Evolutionary conservation across 331 rosid genomes (phyloP).

Genomic region (Saraca asoca): DNA sequence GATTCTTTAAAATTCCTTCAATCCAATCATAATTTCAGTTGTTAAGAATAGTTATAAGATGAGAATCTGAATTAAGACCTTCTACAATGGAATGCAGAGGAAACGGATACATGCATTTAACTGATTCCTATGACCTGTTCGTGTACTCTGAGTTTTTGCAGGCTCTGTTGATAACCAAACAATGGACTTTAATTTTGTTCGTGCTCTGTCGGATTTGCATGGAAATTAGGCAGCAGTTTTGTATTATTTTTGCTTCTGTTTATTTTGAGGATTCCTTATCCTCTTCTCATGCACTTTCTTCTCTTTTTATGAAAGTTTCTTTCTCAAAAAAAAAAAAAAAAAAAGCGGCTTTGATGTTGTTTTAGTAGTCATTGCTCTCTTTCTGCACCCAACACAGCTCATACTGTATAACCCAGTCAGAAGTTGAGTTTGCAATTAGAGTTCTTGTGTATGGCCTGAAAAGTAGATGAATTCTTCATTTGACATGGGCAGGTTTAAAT

Average conservation of each 20-base stretch:
- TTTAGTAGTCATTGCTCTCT: not conserved
- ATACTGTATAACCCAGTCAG: not conserved
- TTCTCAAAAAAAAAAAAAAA: too few species aligned
- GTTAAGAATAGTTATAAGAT: conserved; percentile 20
- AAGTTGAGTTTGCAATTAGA: conserved; percentile 25
- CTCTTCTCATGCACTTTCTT: conserved; percentile 1
- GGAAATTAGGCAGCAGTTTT: too few species aligned
- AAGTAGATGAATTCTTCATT: conserved; percentile 21
- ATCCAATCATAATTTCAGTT: conserved; percentile 18
- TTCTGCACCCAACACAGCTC: not conserved
- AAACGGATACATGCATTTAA: not conserved
- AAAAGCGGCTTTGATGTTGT: conserved; percentile 10
- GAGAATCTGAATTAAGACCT: not conserved
- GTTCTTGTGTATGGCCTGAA: conserved; percentile 23
- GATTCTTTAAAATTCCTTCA: conserved; percentile 21
- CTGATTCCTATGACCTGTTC: not conserved
- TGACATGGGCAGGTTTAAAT: conserved; percentile 40
- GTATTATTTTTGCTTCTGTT: too few species aligned
- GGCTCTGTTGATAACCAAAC: too few species aligned
- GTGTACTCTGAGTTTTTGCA: too few species aligned
- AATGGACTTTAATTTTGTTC: too few species aligned
- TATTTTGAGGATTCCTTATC: too few species aligned
- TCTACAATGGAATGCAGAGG: conserved; percentile 11
- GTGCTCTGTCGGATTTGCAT: too few species aligned
- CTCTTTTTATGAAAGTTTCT: too few species aligned